Conservation (phyloP, 2,329 filamentous ascomycete genomes). For the Meredithiella fracta region DNA sequence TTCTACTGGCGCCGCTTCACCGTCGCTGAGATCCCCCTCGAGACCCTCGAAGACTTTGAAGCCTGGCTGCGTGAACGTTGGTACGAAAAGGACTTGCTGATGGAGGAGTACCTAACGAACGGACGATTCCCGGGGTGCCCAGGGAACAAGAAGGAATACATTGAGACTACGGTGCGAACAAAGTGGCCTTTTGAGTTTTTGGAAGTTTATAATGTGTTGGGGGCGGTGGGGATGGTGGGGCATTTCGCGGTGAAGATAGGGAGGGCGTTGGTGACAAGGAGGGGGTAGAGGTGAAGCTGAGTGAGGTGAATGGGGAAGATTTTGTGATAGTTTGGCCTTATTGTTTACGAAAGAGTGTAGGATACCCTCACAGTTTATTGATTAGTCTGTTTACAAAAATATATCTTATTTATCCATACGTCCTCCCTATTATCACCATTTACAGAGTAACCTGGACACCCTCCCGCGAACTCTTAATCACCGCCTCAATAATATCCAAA, state of each 20-base stretch:
- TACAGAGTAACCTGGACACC: conserved; percentile 26
- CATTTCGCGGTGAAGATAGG: conserved; percentile 9
- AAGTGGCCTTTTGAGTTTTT: conserved; percentile 13
- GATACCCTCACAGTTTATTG: conserved; percentile 10
- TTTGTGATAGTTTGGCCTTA: no score
- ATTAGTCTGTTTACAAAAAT: conserved; percentile 1
- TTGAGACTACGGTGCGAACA: conserved; percentile 13
- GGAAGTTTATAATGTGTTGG: conserved; percentile 13
- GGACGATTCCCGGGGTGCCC: conserved; percentile 53
- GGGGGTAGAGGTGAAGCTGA: not conserved
- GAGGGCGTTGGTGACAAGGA: not conserved
- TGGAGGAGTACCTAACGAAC: conserved; percentile 66
- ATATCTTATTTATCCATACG: not conserved
- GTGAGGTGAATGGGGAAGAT: not conserved
- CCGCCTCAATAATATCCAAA: conserved; percentile 35
- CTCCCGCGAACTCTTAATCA: conserved; percentile 32
- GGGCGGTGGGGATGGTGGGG: conserved; percentile 4
- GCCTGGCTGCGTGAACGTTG: conserved; percentile 72
- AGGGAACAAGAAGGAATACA: conserved; percentile 12
- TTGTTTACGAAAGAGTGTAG: not conserved
- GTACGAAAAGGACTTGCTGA: conserved; percentile 78
- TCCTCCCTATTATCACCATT: not conserved
- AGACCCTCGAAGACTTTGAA: conserved; percentile 60
- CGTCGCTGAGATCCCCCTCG: conserved; percentile 63
- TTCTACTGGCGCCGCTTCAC: conserved; percentile 88